A percentile compares a stretch with the other conserved stretches of the same genome.
phyloP scores from a whole-genome alignment of 495 filamentous ascomycete species.

The Terfezia boudieri region DNA sequence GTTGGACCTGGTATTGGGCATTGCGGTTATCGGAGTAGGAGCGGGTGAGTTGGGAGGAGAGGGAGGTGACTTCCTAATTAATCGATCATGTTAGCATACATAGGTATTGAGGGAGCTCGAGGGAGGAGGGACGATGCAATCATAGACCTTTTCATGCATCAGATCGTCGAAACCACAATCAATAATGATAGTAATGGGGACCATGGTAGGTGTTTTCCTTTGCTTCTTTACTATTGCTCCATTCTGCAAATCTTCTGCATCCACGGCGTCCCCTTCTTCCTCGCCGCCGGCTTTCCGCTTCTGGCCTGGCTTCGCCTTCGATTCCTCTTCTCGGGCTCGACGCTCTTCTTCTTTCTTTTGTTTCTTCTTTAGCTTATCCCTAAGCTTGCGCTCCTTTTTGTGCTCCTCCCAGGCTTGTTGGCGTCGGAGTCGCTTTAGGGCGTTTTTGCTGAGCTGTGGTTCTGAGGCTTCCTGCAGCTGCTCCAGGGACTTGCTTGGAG shows the following conservation, averaged over 20 bases:
- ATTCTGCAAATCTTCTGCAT: not conserved
- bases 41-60: constrained; percentile 61
- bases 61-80: constrained; percentile 45
- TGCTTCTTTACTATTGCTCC: not conserved
- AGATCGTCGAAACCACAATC: constrained; percentile 83
- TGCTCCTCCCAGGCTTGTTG: constrained; percentile 44
- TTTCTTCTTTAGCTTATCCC: constrained; percentile 54
- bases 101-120: not conserved
- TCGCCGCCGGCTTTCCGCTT: not conserved
- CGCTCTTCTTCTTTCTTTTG: constrained; percentile 7
- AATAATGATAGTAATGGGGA: constrained; percentile 55
- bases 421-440: constrained; percentile 40
- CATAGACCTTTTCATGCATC: constrained; percentile 42
- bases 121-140: no score
- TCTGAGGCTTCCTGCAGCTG: not conserved
- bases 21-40: constrained; percentile 70
- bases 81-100: not conserved
- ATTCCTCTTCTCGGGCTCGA: constrained; percentile 4
- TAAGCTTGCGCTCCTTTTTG: constrained; percentile 42
- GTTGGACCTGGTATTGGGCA: constrained; percentile 38
- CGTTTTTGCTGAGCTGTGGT: not conserved
- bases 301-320: not conserved
- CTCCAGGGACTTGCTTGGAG: not conserved
- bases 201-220: constrained; percentile 5
- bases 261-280: not conserved